A percentile compares a stretch with the other conserved stretches of the same genome.
These are phyloP conservation scores for Immersiporthe knoxdaviesiana DNA, from an alignment of 2,329 filamentous ascomycete genomes.

Conservation along the genomic window DNA sequence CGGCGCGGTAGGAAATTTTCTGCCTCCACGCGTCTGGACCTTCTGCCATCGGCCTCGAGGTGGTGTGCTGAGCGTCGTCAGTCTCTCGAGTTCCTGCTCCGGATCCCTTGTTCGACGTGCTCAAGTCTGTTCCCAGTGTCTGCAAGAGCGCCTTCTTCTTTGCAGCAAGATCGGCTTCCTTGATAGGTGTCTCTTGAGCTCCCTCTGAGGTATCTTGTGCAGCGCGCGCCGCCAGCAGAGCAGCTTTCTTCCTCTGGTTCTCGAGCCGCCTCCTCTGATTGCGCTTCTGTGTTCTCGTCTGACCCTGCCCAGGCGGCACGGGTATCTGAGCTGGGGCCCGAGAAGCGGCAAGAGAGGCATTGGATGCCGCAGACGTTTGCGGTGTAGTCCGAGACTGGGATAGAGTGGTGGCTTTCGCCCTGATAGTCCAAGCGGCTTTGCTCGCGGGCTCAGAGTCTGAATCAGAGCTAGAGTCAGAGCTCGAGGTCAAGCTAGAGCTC, in stretches of 20 bases:
- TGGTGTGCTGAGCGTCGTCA: background rate
- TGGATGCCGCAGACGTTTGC: background rate
- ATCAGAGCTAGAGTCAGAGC: constrained; percentile 36
- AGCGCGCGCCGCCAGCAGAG: background rate
- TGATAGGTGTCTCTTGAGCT: constrained; percentile 6
- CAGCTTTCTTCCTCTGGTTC: constrained; percentile 29
- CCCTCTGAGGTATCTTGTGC: constrained; percentile 8
- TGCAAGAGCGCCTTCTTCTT: constrained; percentile 47
- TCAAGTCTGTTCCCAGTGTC: constrained; percentile 13
- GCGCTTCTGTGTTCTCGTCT: constrained; percentile 52
- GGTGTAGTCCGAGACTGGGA: background rate
- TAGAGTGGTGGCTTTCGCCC: background rate
- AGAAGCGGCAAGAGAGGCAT: background rate
- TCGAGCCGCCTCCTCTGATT: constrained; percentile 52
- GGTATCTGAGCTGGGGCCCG: background rate
- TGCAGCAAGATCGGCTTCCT: constrained; percentile 38
- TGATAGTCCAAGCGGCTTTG: constrained; percentile 34
- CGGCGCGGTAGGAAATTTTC: constrained; percentile 74
- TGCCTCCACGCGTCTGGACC: constrained; percentile 71
- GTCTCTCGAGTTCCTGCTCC: constrained; percentile 22
- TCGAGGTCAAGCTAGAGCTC: constrained; percentile 22
- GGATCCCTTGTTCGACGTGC: background rate
- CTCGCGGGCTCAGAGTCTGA: constrained; percentile 41
- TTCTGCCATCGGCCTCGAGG: constrained; percentile 40
- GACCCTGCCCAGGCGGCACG: constrained; percentile 36